A percentile compares a stretch with the other conserved stretches of the same genome.
Evolutionary conservation across 306 rosid genomes (phyloP).

Genomic region (Lagenaria siceraria): DNA sequence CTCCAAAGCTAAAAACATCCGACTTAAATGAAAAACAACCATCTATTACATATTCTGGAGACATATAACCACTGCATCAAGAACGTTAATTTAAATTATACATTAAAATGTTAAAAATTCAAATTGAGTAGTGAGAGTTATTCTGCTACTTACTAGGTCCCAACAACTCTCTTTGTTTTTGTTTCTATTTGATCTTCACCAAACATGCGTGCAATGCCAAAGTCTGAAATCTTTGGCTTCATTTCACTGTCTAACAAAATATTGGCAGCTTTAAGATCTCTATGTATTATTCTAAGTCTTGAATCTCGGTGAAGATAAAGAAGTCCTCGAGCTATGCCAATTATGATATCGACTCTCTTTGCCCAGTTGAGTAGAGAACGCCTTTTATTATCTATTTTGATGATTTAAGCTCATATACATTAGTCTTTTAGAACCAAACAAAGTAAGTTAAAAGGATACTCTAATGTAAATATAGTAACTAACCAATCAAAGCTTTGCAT

Average conservation of each 20-base stretch:
- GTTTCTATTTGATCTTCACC: constrained; percentile 16
- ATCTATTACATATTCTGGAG: constrained; percentile 20
- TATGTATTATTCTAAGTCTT: constrained; percentile 49
- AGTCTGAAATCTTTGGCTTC: constrained; percentile 33
- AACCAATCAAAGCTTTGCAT: too few species aligned
- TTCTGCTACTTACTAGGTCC: constrained; percentile 26
- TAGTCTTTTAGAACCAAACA: neutral
- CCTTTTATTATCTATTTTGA: constrained; percentile 23
- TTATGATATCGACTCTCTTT: constrained; percentile 25
- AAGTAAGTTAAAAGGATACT: too few species aligned
- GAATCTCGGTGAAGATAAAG: constrained; percentile 50
- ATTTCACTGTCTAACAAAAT: constrained; percentile 23
- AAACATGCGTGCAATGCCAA: constrained; percentile 35
- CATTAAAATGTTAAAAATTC: too few species aligned
- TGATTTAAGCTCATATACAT: neutral
- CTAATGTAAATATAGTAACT: too few species aligned
- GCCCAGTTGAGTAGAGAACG: constrained; percentile 25
- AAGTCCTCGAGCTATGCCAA: constrained; percentile 44
- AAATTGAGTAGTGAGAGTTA: neutral
- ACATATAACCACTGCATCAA: constrained; percentile 25
- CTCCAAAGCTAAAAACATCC: constrained; percentile 41
- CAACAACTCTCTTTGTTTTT: constrained; percentile 23
- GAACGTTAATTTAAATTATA: too few species aligned
- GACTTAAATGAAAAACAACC: constrained; percentile 23
- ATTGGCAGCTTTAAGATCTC: constrained; percentile 30